Percentiles rank a stretch among this genome's conserved stretches.
phyloP scores from a whole-genome alignment of 75 land plant species.

The Sequoia sempervirens region DNA sequence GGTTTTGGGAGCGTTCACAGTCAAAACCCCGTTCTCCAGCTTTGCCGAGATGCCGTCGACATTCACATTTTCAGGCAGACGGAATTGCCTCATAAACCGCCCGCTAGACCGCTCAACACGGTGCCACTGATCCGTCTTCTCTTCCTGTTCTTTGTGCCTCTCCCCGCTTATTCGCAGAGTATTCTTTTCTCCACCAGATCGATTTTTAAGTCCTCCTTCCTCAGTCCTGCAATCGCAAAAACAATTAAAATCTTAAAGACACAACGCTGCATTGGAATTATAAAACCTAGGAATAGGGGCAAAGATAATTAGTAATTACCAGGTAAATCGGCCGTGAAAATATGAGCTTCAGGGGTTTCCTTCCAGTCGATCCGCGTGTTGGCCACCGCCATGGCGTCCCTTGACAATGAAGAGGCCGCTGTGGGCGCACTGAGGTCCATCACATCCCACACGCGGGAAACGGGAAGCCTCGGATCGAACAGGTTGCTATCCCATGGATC shows the following conservation, averaged over 20 bases:
- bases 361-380: slow-evolving; percentile 11
- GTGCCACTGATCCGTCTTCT: slow-evolving; percentile 9
- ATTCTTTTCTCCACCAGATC: slow-evolving; percentile 25
- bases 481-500: background rate
- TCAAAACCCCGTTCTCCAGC: slow-evolving; percentile 36
- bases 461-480: background rate
- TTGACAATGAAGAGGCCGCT: background rate
- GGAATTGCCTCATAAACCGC: slow-evolving; percentile 8
- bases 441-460: background rate
- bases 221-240: slow-evolving; percentile 2
- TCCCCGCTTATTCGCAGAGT: slow-evolving; percentile 42
- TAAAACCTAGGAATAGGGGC: background rate
- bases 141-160: slow-evolving; percentile 17
- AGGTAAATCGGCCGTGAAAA: slow-evolving; percentile 47
- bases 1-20: slow-evolving; percentile 25
- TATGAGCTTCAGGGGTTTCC: slow-evolving; percentile 37
- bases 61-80: slow-evolving; percentile 39
- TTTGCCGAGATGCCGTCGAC: slow-evolving; percentile 18
- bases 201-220: slow-evolving; percentile 23
- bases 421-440: background rate
- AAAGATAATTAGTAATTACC: slow-evolving; percentile 5
- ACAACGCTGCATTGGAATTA: background rate
- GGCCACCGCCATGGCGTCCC: slow-evolving; percentile 30
- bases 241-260: background rate
- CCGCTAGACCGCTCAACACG: too few relatives aligned